These are phyloP conservation scores for Phytophthora pinifolia DNA, from an alignment of 352 stramenopile genomes.

Conservation along the genomic window DNA sequence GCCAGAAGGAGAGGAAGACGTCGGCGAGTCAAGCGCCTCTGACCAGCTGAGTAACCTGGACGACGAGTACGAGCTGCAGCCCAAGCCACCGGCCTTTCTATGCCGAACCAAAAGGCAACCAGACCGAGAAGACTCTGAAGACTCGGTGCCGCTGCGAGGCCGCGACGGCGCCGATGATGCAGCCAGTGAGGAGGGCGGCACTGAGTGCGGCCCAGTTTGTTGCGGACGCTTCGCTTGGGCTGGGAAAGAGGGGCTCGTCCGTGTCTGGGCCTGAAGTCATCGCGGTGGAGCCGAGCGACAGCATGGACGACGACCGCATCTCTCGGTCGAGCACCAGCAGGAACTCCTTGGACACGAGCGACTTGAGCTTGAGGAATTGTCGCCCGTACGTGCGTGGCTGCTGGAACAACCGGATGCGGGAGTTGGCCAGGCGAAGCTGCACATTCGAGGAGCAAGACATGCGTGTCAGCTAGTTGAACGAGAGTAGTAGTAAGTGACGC, in stretches of 20 bases:
- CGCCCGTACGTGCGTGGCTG: constrained; percentile 22
- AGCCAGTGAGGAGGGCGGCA: constrained; percentile 30
- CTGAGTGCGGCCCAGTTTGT: constrained; percentile 33
- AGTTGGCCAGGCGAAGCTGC: constrained; percentile 24
- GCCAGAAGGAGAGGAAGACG: too few relatives aligned
- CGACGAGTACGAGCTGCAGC: too few relatives aligned
- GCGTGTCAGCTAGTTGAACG: not conserved
- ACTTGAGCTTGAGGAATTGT: constrained; percentile 24
- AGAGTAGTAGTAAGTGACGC: not conserved
- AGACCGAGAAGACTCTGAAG: not conserved
- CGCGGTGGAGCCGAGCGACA: constrained; percentile 13
- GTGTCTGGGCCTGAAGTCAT: constrained; percentile 18
- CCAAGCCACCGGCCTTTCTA: too few relatives aligned
- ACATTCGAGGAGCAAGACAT: not conserved
- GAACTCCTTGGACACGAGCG: constrained; percentile 27
- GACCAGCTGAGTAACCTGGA: too few relatives aligned
- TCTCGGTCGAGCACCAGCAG: constrained; percentile 24
- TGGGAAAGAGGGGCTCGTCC: constrained; percentile 12
- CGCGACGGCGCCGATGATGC: constrained; percentile 28
- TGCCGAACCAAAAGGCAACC: too few relatives aligned
- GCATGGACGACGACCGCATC: constrained; percentile 16
- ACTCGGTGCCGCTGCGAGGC: constrained; percentile 17
- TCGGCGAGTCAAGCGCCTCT: too few relatives aligned
- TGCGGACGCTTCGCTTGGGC: not conserved
- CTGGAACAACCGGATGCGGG: constrained; percentile 25